phyloP scores from a whole-genome alignment of 768 basidiomycete genomes.

The Boletellus ananas region DNA sequence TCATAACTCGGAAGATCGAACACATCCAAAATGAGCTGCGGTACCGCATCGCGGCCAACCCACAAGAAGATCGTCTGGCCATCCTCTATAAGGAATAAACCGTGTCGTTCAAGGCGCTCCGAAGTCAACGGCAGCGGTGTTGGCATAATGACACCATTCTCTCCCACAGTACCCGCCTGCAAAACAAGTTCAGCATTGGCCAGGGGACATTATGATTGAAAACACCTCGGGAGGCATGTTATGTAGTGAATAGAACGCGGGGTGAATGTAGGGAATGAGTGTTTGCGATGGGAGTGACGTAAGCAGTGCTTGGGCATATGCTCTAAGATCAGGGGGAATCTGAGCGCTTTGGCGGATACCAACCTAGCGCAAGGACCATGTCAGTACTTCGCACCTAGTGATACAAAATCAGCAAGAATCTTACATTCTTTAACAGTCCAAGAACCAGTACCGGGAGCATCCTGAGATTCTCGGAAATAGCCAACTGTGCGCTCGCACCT shows the following conservation, averaged over 20 bases:
- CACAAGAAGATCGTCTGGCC: constrained; percentile 97
- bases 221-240: constrained; percentile 90
- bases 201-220: not conserved
- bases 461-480: constrained; percentile 90
- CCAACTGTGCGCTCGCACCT: constrained; percentile 91
- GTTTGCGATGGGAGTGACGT: constrained; percentile 89
- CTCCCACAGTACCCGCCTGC: constrained; percentile 88
- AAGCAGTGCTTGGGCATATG: constrained; percentile 90
- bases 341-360: constrained; percentile 94
- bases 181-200: constrained; percentile 4
- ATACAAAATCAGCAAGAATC: constrained; percentile 21
- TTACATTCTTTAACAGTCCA: constrained; percentile 89
- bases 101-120: constrained; percentile 93
- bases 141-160: constrained; percentile 84
- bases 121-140: constrained; percentile 86
- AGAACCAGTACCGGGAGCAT: constrained; percentile 89
- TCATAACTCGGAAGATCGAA: constrained; percentile 89
- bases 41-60: constrained; percentile 98
- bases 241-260: constrained; percentile 92
- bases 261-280: constrained; percentile 92
- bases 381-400: not conserved
- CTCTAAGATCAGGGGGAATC: constrained; percentile 94
- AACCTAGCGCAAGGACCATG: constrained; percentile 46
- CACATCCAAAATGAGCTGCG: constrained; percentile 89
- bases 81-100: constrained; percentile 95